A percentile compares a stretch with the other conserved stretches of the same genome.
Evolutionary conservation across 73 alveolate species (phyloP).

Genomic region (Paramecium biaurelia): DNA sequence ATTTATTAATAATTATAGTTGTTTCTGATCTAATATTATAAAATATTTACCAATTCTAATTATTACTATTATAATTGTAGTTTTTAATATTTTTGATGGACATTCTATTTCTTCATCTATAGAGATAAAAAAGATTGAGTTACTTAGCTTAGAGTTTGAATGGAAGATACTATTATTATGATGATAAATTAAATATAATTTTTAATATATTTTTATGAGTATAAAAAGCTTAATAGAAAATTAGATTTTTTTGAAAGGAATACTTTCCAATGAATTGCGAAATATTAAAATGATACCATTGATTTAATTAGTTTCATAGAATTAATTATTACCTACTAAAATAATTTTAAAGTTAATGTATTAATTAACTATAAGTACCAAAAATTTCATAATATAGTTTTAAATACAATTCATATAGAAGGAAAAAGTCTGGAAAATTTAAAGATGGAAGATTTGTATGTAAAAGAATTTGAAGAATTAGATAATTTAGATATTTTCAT

Average conservation of each 20-base stretch:
- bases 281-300: background rate
- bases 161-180: no score
- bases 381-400: background rate
- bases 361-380: background rate
- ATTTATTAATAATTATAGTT: no score
- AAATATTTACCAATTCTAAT: no score
- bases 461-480: background rate
- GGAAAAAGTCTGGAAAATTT: background rate
- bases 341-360: background rate
- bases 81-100: no score
- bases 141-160: no score
- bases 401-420: background rate
- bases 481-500: background rate
- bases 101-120: no score
- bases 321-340: background rate
- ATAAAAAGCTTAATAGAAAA: background rate
- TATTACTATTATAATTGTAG: no score
- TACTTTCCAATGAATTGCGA: background rate
- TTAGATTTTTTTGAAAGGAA: background rate
- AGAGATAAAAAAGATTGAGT: no score
- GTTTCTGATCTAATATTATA: no score
- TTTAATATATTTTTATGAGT: no score
- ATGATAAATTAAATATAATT: no score
- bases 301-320: background rate
- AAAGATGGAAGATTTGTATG: background rate